phyloP scores from a whole-genome alignment of 2,329 filamentous ascomycete species.

The Microdochium trichocladiopsis region DNA sequence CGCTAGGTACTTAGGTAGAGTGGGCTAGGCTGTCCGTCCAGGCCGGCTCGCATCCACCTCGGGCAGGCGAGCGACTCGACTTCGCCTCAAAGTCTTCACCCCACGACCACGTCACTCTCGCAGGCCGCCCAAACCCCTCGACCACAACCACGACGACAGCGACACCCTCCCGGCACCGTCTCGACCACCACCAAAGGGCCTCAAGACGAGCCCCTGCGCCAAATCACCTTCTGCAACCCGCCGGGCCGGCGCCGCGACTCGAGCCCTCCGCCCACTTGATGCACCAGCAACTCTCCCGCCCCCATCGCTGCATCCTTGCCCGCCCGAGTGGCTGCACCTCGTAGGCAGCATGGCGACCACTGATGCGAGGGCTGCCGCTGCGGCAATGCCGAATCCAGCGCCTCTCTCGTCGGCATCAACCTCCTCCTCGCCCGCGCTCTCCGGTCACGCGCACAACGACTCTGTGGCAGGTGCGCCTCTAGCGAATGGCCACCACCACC shows the following conservation, averaged over 20 bases:
- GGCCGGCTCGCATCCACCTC: background rate
- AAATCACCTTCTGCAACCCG: background rate
- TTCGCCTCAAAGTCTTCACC: background rate
- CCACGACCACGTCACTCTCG: background rate
- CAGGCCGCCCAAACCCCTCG: background rate
- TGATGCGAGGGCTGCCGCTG: constrained; percentile 9
- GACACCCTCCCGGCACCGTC: background rate
- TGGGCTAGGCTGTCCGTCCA: background rate
- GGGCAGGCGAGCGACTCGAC: background rate
- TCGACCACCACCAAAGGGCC: background rate
- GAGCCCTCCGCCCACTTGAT: background rate
- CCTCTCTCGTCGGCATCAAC: background rate
- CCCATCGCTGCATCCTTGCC: background rate
- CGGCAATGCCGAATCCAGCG: constrained; percentile 19
- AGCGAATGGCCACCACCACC: constrained; percentile 22
- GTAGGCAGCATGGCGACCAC: background rate
- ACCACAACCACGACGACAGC: background rate
- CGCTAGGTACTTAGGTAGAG: background rate
- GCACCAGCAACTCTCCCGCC: background rate
- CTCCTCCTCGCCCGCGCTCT: constrained; percentile 8
- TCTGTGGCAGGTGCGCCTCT: constrained; percentile 16
- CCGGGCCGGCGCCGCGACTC: background rate
- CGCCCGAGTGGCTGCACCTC: background rate
- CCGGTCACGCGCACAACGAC: constrained; percentile 22
- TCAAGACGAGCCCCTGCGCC: background rate